Percentiles rank a stretch among this genome's conserved stretches.
These are phyloP conservation scores for Fusarium brachygibbosum DNA, from an alignment of 2,329 filamentous ascomycete species.

Conservation along the genomic window DNA sequence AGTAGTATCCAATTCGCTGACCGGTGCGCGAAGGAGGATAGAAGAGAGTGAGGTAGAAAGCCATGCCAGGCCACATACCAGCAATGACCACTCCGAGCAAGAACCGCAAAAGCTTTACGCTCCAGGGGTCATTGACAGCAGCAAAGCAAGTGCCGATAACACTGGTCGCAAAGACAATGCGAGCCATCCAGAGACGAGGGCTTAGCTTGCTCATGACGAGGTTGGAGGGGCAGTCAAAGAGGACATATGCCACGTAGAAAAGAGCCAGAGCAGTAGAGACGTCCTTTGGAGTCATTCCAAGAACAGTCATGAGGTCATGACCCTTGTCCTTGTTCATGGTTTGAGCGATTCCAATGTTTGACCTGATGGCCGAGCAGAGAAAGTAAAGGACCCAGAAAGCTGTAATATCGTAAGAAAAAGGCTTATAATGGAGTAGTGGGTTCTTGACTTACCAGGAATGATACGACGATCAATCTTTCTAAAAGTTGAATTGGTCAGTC, in stretches of 20 bases:
- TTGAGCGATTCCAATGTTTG: constrained; percentile 93
- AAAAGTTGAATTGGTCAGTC: constrained; percentile 1
- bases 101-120: constrained; percentile 87
- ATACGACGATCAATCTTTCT: constrained; percentile 70
- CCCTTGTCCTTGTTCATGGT: constrained; percentile 83
- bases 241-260: constrained; percentile 92
- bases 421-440: no score
- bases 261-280: constrained; percentile 86
- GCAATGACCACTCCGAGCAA: constrained; percentile 89
- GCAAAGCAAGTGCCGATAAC: constrained; percentile 87
- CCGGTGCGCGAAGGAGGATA: constrained; percentile 89
- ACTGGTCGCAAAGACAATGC: constrained; percentile 89
- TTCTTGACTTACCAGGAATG: constrained; percentile 64
- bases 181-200: constrained; percentile 90
- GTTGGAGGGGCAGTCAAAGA: constrained; percentile 91
- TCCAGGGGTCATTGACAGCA: constrained; percentile 85
- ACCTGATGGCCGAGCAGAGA: constrained; percentile 90
- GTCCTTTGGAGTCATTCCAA: constrained; percentile 79
- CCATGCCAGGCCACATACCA: constrained; percentile 96
- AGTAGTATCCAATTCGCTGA: constrained; percentile 91
- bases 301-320: constrained; percentile 81
- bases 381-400: constrained; percentile 95
- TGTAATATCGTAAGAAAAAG: constrained; percentile 45
- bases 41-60: constrained; percentile 91
- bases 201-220: constrained; percentile 88